Evolutionary conservation across 2,329 filamentous ascomycete species (phyloP).

Genomic region (Dactylellina sp.): DNA sequence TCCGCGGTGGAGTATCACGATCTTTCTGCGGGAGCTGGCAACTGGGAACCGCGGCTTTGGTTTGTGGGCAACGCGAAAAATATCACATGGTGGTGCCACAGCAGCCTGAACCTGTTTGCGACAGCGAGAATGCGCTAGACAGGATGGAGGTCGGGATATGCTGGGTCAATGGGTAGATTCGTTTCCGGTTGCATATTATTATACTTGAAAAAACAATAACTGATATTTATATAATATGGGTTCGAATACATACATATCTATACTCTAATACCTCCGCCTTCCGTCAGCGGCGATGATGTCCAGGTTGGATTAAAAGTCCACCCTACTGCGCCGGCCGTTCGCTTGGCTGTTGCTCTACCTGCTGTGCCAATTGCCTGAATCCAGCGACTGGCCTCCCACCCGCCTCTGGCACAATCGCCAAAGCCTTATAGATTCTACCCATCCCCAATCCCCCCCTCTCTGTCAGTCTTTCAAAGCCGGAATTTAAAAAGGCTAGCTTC

Average conservation of each 20-base stretch:
- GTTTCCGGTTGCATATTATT: no score
- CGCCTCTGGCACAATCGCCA: slow-evolving; percentile 89
- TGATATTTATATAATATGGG: no score
- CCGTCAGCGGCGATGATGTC: no score
- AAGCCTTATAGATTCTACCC: slow-evolving; percentile 92
- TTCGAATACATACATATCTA: no score
- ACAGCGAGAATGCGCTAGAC: slow-evolving; percentile 33
- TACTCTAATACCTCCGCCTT: no score
- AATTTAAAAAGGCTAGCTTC: slow-evolving; percentile 73
- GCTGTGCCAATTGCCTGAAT: slow-evolving; percentile 67
- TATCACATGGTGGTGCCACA: slow-evolving; percentile 57
- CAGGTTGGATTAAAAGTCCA: no score
- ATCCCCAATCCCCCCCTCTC: slow-evolving; percentile 85
- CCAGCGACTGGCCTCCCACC: slow-evolving; percentile 83
- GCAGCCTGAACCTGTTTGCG: slow-evolving; percentile 28
- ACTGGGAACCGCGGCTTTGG: slow-evolving; percentile 45
- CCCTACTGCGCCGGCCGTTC: not conserved
- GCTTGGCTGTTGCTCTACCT: not conserved
- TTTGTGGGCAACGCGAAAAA: slow-evolving; percentile 45
- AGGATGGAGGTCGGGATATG: slow-evolving; percentile 1
- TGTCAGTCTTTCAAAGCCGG: slow-evolving; percentile 81
- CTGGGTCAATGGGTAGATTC: no score
- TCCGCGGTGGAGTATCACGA: slow-evolving; percentile 31
- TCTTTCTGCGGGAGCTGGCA: not conserved
- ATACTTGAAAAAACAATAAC: no score